Percentiles rank a stretch among this genome's conserved stretches.
Conservation (phyloP, 2,329 filamentous ascomycete genomes). For the Juglanconis juglandina region DNA sequence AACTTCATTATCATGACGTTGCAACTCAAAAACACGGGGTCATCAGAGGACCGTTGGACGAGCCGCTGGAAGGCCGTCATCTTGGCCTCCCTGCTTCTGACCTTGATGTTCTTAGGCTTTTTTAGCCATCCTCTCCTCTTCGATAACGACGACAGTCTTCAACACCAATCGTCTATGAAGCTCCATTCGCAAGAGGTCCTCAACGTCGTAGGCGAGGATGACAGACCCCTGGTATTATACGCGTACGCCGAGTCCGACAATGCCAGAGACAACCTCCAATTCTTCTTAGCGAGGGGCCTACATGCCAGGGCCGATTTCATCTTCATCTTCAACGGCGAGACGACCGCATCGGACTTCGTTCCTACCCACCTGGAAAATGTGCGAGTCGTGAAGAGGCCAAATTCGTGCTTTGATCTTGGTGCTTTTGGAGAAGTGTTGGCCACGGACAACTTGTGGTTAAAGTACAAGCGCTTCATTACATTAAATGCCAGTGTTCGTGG, state of each 20-base stretch:
- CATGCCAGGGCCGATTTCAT: constrained; percentile 32
- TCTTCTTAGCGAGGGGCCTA: constrained; percentile 31
- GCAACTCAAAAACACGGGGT: neutral
- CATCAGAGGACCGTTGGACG: neutral
- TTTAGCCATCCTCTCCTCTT: neutral
- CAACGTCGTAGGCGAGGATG: neutral
- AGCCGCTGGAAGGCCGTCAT: neutral
- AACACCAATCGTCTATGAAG: neutral
- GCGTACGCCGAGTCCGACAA: constrained; percentile 29
- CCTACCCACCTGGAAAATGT: constrained; percentile 27
- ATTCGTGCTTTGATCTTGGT: constrained; percentile 31
- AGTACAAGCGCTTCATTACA: constrained; percentile 31
- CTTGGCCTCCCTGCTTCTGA: neutral
- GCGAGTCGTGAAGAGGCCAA: constrained; percentile 23
- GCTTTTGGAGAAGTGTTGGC: constrained; percentile 29
- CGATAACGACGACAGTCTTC: neutral
- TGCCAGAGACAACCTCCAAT: constrained; percentile 28
- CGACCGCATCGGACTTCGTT: constrained; percentile 17
- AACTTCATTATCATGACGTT: neutral
- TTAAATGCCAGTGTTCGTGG: constrained; percentile 30
- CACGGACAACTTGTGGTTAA: constrained; percentile 27
- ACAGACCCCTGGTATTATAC: constrained; percentile 28
- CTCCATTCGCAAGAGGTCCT: neutral
- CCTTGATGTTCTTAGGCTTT: neutral
- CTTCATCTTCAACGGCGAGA: constrained; percentile 33